Evolutionary conservation across 768 basidiomycete species (phyloP).

Genomic region (Paxillus rubicundulus): DNA sequence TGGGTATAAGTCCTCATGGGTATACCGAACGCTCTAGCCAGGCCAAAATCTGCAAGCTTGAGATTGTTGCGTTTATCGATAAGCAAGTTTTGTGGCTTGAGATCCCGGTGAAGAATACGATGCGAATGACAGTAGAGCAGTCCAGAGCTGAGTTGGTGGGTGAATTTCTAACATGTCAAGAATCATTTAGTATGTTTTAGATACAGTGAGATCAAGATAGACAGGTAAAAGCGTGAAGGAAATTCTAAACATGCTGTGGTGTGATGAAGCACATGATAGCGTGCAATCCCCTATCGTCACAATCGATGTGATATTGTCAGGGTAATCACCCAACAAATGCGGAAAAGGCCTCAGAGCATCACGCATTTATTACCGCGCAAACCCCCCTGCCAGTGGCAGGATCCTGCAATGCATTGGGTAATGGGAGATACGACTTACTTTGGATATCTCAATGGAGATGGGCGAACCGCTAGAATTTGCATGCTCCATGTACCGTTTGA

Average conservation of each 20-base stretch:
- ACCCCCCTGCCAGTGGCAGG: not conserved
- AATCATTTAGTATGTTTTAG: conserved; percentile 10
- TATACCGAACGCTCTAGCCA: conserved; percentile 96
- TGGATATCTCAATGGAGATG: conserved; percentile 69
- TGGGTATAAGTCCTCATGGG: conserved; percentile 99
- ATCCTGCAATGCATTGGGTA: not conserved
- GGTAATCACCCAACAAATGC: conserved; percentile 3
- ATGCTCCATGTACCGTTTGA: conserved; percentile 96
- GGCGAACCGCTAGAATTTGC: conserved; percentile 70
- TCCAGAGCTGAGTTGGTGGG: conserved; percentile 87
- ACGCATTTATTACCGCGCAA: conserved; percentile 25
- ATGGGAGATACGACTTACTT: conserved; percentile 53
- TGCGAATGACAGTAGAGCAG: conserved; percentile 94
- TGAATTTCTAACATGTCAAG: conserved; percentile 76
- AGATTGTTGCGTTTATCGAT: conserved; percentile 89
- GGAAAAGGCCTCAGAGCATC: not conserved
- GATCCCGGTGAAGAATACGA: conserved; percentile 93
- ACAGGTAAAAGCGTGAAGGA: not conserved
- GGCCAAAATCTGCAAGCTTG: conserved; percentile 95
- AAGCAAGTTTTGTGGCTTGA: conserved; percentile 94
- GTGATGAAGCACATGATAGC: conserved; percentile 31
- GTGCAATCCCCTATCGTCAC: conserved; percentile 23
- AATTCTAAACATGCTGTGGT: not conserved
- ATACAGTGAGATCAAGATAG: not conserved
- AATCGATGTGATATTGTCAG: conserved; percentile 20